Evolutionary conservation across 2,329 filamentous ascomycete species (phyloP).

Genomic region (Aspergillus fischeri): DNA sequence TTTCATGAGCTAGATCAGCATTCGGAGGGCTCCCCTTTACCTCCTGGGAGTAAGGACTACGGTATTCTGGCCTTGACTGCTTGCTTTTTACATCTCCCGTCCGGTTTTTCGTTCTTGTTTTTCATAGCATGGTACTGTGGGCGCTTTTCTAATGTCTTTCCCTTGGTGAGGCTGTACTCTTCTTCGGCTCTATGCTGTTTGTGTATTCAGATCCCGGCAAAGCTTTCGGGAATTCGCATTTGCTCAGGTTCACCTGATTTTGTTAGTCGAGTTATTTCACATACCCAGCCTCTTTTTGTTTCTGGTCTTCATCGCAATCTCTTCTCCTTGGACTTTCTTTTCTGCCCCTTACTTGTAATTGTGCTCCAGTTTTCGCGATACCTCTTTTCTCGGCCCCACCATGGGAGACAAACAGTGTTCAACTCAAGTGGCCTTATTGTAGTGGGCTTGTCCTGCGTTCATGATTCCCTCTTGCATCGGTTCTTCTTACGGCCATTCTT

Average conservation of each 20-base stretch:
- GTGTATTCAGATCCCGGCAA: slow-evolving; percentile 12
- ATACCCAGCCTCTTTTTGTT: slow-evolving; percentile 24
- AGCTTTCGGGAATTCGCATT: slow-evolving; percentile 9
- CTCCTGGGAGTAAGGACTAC: slow-evolving; percentile 34
- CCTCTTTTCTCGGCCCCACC: background rate
- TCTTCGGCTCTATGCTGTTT: slow-evolving; percentile 16
- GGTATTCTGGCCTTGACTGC: slow-evolving; percentile 29
- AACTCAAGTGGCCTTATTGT: slow-evolving; percentile 5
- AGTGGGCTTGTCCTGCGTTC: slow-evolving; percentile 15
- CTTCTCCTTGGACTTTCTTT: slow-evolving; percentile 4
- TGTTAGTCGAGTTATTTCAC: slow-evolving; percentile 14
- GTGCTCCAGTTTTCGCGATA: background rate
- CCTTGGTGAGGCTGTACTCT: slow-evolving; percentile 31
- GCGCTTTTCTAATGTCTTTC: slow-evolving; percentile 27
- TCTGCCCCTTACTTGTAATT: background rate
- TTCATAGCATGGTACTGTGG: slow-evolving; percentile 31
- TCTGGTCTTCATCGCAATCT: background rate
- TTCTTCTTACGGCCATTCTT: slow-evolving; percentile 28
- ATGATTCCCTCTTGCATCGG: slow-evolving; percentile 24
- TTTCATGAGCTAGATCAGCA: slow-evolving; percentile 40
- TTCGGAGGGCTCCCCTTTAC: slow-evolving; percentile 34
- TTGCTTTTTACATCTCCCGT: slow-evolving; percentile 19
- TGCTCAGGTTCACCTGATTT: slow-evolving; percentile 5
- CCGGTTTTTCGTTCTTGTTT: slow-evolving; percentile 18
- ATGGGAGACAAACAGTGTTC: background rate